Evolutionary conservation across 495 filamentous ascomycete species (phyloP), one percentile per base, ranked within the genome.

Genomic region (Trichoderma virens): DNA sequence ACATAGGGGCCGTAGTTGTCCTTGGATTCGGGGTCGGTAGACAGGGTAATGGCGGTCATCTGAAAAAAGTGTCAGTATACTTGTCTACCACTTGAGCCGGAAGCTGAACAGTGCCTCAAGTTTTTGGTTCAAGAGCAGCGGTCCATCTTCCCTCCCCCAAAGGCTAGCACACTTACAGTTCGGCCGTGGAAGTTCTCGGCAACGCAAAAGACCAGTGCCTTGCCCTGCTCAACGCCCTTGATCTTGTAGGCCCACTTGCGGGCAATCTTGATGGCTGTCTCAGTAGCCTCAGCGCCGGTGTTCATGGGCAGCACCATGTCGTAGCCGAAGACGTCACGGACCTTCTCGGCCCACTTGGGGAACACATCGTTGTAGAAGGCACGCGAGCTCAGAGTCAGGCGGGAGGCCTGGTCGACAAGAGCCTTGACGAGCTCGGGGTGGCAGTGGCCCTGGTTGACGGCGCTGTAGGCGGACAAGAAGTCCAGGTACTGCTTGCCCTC

Each of bases 241-340:
- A 90, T 85, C 75, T 97, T 97, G 79, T 99, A 99, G 5, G 92
- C 94, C 94, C 94, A 99, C 77, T 99, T 99, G 62, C 94, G 84
- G 65, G 95, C 93, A 76, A 99, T 88, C 82, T 99, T 99, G 73
- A 99, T 87, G 28, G 86, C 92, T 1, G 95, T 98, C 83, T 99
- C 94, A 56, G 98, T 94, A n/a, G 94, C 94, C 79, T 99, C 94
- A 32, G 93, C 94, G 59, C 94, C 94, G 9, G 94, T 99, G 79
- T 98, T 98, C 94, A 99, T 98, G 59, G 94, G 94, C 76, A 99
- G 77, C 28, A 97, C 93, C 94, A 98, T 99, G 74, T 98, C 95
- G 75, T 93, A 99, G 56, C 91, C 93, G 72, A 97, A 97, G 69
- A 81, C 75, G 62, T 84, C 72, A 67, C 90, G 93, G 62, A 97